Evolutionary conservation across 176 grass and related monocot species (phyloP), one percentile per base, ranked within the genome.

Genomic region (Melocanna baccifera): DNA sequence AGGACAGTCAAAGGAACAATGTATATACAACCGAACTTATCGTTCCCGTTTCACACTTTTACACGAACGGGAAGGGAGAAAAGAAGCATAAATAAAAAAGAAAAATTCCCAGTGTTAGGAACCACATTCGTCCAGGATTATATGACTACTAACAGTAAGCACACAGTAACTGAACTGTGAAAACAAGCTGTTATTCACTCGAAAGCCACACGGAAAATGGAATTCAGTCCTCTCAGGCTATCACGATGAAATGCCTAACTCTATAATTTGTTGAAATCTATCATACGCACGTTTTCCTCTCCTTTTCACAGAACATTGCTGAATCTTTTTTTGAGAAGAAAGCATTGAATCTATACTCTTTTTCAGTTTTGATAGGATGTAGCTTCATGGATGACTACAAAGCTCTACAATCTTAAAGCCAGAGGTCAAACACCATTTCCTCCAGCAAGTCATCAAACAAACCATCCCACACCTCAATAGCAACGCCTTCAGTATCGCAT

Each of bases 381-480:
- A 55, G 19, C 22, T 84, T 77, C 55, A 77, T 43, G 36, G 62
- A 80, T 6, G 1, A 19, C 50, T 53, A 88, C 67, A 83, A 79
- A 77, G 36, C 67, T 76, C 68, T 84, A 75, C 52, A 72, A 58
- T 65, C 36, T 80, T 73, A 84, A 91, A 94, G 88, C 95, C 86
- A 90, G 50, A 94, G 67, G 68, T 92, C 90, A 84, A 87, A 90
- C 52, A 91, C 88, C 86, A 70, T 73, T 86, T 97, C 95, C 84
- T 94, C 88, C 30, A 93, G 65, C 41, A 94, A 65, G 75, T 97
- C 95, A 85, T 91, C 88, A 73, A 97, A 62, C 68, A 94, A 58
- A 69, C 26, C 75, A 84, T 93, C 95, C 85, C 88, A 90, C 23
- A 91, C 67, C 68, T 93, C 86, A 77, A 77, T 39, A 59, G 41